A percentile compares a stretch with the other conserved stretches of the same genome.
phyloP scores from a whole-genome alignment of 495 filamentous ascomycete genomes.

The Hypoxylon trugodes region DNA sequence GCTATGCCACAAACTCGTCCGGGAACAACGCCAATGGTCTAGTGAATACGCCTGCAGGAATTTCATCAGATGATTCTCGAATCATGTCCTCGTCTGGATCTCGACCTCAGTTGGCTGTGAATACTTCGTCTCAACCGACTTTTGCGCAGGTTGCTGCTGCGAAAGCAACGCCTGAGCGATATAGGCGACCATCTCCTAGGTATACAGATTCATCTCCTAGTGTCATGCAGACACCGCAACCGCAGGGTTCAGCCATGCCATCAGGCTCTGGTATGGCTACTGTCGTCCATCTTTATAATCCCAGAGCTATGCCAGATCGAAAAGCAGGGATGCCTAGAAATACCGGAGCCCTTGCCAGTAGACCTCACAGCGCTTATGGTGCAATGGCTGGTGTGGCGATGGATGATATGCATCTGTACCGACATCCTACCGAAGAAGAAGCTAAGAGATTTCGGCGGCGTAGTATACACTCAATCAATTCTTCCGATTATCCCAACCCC shows the following conservation, averaged over 20 bases:
- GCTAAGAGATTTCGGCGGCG: slow-evolving; percentile 81
- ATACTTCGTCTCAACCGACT: slow-evolving; percentile 45
- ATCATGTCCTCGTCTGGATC: slow-evolving; percentile 37
- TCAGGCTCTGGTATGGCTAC: slow-evolving; percentile 48
- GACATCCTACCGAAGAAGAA: slow-evolving; percentile 62
- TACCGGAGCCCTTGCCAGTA: slow-evolving; percentile 40
- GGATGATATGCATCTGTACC: slow-evolving; percentile 64
- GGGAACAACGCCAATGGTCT: slow-evolving; percentile 10
- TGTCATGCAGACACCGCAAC: slow-evolving; percentile 39
- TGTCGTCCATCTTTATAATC: slow-evolving; percentile 55
- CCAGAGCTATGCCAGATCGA: slow-evolving; percentile 37
- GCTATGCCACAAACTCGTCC: slow-evolving; percentile 65
- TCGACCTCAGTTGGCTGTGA: slow-evolving; percentile 47
- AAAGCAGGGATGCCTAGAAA: slow-evolving; percentile 46
- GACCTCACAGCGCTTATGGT: slow-evolving; percentile 58
- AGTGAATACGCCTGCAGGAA: slow-evolving; percentile 12
- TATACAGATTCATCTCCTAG: slow-evolving; percentile 48
- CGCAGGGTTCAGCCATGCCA: slow-evolving; percentile 45
- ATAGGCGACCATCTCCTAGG: slow-evolving; percentile 58
- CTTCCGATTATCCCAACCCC: slow-evolving; percentile 58
- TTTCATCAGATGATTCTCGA: slow-evolving; percentile 38
- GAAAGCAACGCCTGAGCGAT: slow-evolving; percentile 62
- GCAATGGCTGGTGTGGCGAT: slow-evolving; percentile 47
- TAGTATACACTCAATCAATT: slow-evolving; percentile 84
- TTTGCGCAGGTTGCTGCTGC: slow-evolving; percentile 47